A percentile compares a stretch with the other conserved stretches of the same genome.
phyloP scores from a whole-genome alignment of 2,329 filamentous ascomycete species.

The Tolypocladium endophyticum region DNA sequence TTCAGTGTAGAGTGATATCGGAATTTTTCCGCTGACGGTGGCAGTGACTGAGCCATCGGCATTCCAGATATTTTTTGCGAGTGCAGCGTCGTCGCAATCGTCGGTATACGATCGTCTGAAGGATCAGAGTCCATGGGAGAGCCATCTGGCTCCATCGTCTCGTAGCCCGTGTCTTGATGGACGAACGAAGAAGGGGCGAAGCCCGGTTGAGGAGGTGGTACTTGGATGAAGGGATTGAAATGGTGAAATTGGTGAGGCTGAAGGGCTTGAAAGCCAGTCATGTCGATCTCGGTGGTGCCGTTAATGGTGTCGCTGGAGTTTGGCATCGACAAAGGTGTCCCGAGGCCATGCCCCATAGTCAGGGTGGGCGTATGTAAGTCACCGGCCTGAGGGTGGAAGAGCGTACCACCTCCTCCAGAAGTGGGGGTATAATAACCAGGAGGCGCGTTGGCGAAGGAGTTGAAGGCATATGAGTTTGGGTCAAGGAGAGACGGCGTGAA shows the following conservation, averaged over 20 bases:
- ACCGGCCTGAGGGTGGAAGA: constrained; percentile 75
- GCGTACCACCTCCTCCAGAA: constrained; percentile 65
- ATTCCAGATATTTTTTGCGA: constrained; percentile 36
- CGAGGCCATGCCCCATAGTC: constrained; percentile 63
- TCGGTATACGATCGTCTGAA: constrained; percentile 38
- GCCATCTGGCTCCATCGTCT: constrained; percentile 66
- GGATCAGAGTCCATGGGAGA: constrained; percentile 52
- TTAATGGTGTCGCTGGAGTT: constrained; percentile 56
- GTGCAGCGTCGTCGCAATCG: constrained; percentile 51
- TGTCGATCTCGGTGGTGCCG: constrained; percentile 48
- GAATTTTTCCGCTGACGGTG: constrained; percentile 58
- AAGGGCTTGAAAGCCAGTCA: constrained; percentile 56
- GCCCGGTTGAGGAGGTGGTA: constrained; percentile 42
- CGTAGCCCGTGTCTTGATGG: constrained; percentile 70
- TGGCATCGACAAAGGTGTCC: constrained; percentile 72
- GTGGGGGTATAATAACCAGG: constrained; percentile 84
- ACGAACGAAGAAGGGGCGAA: constrained; percentile 75
- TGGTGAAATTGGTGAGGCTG: constrained; percentile 52
- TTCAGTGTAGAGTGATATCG: constrained; percentile 85
- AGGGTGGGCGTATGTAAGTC: constrained; percentile 79
- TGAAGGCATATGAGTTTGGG: constrained; percentile 72
- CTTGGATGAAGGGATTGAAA: constrained; percentile 62
- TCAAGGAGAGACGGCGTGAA: constrained; percentile 87
- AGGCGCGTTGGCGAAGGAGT: constrained; percentile 66
- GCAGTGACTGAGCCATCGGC: constrained; percentile 34